Evolutionary conservation across 176 grass and related monocot species (phyloP), one percentile per base, ranked within the genome.

Genomic region (Rhynchospora pubera): DNA sequence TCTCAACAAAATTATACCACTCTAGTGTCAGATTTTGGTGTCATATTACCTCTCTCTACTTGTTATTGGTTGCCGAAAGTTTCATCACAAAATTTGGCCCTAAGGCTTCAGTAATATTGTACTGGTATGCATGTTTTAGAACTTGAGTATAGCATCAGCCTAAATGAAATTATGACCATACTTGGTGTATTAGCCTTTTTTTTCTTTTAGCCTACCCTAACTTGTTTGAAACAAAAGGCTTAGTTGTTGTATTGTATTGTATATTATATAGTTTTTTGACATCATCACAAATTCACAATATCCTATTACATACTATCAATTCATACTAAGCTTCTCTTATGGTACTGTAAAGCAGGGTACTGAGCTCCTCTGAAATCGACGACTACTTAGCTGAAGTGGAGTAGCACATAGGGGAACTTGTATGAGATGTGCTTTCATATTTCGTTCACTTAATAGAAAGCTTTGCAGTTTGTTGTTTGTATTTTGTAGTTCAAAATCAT

Each of bases 311-410:
- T 62, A 67, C 11, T 34, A 46, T 6, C 84, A 22, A 19, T 83
- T 32, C 72, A 64, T 65, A 82, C 51, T 76, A 22, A 15, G 52
- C 9, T 59, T 81, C 57, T 80, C 61, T n/a, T 87, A 83, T 57
- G 16, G 9, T 22, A 56, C 6, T 57, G 71, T 82, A 87, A 84
- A 83, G 78, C 91, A 99, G 93, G 82, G 96, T 99, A 77, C 82
- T 99, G 67, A 99, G 85, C 65, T 87, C 93, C 26, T 83, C 96
- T 79, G 96, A 99, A 84, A 99, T 99, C 59, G 91, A 95, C 58
- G 96, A 99, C 91, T 99, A 95, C 79, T 87, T 99, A 86, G 92
- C 93, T 52, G 96, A 99, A 88, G 96, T 99, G 84, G 96, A 99
- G 87, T 99, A 91, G 85, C 28, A 74, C 24, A 28, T 16, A 28